Evolutionary conservation across 2,329 filamentous ascomycete genomes (phyloP).

Genomic region (Phoma sp.): DNA sequence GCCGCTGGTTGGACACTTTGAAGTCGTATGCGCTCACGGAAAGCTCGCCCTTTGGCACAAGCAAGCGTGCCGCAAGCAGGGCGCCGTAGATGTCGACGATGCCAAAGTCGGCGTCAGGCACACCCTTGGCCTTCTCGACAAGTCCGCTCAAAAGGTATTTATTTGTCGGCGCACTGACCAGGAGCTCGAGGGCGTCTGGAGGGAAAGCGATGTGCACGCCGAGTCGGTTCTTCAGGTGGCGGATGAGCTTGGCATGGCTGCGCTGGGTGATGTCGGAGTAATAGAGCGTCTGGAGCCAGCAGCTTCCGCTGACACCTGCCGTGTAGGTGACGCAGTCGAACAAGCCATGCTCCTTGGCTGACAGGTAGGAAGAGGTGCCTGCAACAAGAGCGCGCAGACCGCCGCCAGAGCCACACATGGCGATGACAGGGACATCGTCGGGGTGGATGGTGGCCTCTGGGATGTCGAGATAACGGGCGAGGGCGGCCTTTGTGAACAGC

Average conservation of each 20-base stretch:
- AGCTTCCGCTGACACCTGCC: constrained; percentile 92
- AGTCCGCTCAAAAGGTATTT: constrained; percentile 87
- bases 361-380: constrained; percentile 84
- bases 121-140: constrained; percentile 89
- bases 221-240: constrained; percentile 85
- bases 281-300: constrained; percentile 91
- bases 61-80: constrained; percentile 79
- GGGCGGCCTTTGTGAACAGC: constrained; percentile 70
- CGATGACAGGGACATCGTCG: constrained; percentile 91
- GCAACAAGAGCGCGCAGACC: constrained; percentile 89
- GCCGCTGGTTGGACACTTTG: constrained; percentile 86
- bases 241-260: constrained; percentile 72
- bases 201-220: constrained; percentile 93
- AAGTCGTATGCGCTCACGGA: constrained; percentile 78
- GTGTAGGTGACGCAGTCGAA: constrained; percentile 96
- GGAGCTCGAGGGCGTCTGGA: constrained; percentile 77
- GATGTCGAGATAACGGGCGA: constrained; percentile 83
- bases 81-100: constrained; percentile 93
- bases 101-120: constrained; percentile 80
- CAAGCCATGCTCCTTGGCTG: constrained; percentile 82
- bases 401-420: constrained; percentile 92
- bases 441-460: constrained; percentile 83
- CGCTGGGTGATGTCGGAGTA: constrained; percentile 78
- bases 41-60: constrained; percentile 86
- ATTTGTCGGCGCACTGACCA: constrained; percentile 90